phyloP scores from a whole-genome alignment of 345 rosid genomes.

The Murraya koenigii region DNA sequence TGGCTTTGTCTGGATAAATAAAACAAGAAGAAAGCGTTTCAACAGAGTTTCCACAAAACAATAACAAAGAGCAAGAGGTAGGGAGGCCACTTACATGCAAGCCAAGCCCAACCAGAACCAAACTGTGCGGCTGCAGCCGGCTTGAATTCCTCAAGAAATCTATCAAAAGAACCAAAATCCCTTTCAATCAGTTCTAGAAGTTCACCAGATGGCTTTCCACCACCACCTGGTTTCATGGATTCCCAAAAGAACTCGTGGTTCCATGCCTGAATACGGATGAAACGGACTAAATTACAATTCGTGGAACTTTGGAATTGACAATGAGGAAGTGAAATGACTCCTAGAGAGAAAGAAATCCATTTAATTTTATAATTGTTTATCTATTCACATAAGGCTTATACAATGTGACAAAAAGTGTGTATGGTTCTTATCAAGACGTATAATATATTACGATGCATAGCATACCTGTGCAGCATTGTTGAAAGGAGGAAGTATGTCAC shows the following conservation, averaged over 20 bases:
- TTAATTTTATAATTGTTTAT: too few relatives aligned
- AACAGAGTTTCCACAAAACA: slow-evolving; percentile 2
- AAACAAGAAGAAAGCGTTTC: slow-evolving; percentile 2
- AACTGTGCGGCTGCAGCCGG: slow-evolving; percentile 75
- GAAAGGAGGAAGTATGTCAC: slow-evolving; percentile 79
- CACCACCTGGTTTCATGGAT: slow-evolving; percentile 88
- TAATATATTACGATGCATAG: not conserved
- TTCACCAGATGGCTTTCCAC: slow-evolving; percentile 84
- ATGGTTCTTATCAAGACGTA: too few relatives aligned
- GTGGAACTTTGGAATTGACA: not conserved
- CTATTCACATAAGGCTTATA: not conserved
- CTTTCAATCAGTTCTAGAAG: slow-evolving; percentile 70
- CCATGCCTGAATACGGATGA: slow-evolving; percentile 62
- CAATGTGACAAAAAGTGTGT: not conserved
- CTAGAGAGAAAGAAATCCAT: not conserved
- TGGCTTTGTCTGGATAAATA: slow-evolving; percentile 64
- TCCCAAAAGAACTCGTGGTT: slow-evolving; percentile 96
- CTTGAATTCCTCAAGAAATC: slow-evolving; percentile 51
- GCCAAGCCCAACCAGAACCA: slow-evolving; percentile 99
- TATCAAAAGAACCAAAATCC: slow-evolving; percentile 81
- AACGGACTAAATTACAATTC: not conserved
- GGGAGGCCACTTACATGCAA: slow-evolving; percentile 57
- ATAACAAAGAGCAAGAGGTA: slow-evolving; percentile 1
- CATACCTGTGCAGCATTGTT: slow-evolving; percentile 93
- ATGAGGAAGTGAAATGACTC: not conserved